A percentile compares a stretch with the other conserved stretches of the same genome.
These are phyloP conservation scores for Saccharomyces eubayanus DNA, from an alignment of 805 yeast genomes.

Conservation along the genomic window DNA sequence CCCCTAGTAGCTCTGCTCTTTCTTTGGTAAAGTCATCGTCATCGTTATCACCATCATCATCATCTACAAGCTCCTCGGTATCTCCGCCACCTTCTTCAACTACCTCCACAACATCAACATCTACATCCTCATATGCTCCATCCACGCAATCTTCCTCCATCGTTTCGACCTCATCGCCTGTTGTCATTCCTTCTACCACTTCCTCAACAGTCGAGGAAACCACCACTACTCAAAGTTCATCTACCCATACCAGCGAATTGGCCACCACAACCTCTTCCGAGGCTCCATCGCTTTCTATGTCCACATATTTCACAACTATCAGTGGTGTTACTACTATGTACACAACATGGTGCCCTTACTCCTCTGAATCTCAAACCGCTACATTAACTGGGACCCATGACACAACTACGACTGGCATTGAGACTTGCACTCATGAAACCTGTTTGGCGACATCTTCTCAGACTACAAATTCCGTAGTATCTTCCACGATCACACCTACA, in stretches of 20 bases:
- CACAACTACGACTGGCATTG: not conserved
- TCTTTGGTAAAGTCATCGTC: too few relatives aligned
- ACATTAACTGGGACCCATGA: not conserved
- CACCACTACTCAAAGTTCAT: not conserved
- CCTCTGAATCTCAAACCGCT: not conserved
- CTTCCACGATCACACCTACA: not conserved
- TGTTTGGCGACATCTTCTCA: not conserved
- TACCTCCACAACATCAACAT: not conserved
- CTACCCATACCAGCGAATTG: not conserved
- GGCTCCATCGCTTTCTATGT: not conserved
- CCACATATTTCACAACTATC: conserved; percentile 7
- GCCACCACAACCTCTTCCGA: not conserved
- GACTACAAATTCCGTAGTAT: not conserved
- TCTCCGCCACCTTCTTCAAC: not conserved
- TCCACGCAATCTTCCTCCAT: not conserved
- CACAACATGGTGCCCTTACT: conserved; percentile 9
- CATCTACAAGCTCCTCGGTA: not conserved
- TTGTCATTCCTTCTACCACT: not conserved
- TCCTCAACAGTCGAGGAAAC: not conserved
- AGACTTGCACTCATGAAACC: not conserved
- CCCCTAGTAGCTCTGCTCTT: too few relatives aligned
- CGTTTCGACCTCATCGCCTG: not conserved
- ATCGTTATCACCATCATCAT: not conserved
- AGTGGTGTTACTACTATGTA: conserved; percentile 7
- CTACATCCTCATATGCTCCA: not conserved